Base-by-base conservation (phyloP, 768 basidiomycete genomes). In the Polyporus arcularius region DNA sequence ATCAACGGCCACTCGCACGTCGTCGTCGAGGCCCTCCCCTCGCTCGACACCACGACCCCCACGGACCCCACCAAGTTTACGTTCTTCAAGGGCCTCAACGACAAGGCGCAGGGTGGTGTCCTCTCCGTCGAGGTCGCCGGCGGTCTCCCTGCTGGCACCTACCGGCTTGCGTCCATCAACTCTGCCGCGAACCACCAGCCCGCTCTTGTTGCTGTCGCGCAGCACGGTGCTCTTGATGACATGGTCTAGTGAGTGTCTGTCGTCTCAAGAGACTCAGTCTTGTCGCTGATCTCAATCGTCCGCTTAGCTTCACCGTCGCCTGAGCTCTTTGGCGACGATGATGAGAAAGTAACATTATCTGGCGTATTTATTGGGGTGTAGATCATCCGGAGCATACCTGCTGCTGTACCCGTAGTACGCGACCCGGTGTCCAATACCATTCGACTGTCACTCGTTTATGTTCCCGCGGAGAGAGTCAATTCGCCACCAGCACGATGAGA, bases 1-100 rank as follows among this genome's bases (percentile, higher is more conserved):
- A 79, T 89, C 66, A 68, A 81, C 58, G 89, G 88, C 11, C 85
- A 88, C 73, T 76, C 78, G 16, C 88, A 90, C 67, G 72, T 88
- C 66, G 85, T 86, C 45, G 75, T 89, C 55, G 81, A 89, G 72
- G 58, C 71, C 53, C 73, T 90, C 58, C 61, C 68, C 15, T 75
- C 80, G 12, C 72, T 88, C 55, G 73, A 73, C 40, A 77, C 82
- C 63, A 83, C 85, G 12, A 75, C 70, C 1, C 77, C 82, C 1
- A 78, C 76, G 14, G 71, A 87, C 70, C 80, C 84, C 15, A 75
- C 67, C 30, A 70, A 74, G 49, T 88, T 88, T 58, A 80, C 79
- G 11, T 88, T 83, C 73, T 89, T 88, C 79, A 79, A 77, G 69
- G 79, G 78, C 41, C 60, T 88, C 65, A 85, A 83, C 68, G 67